Base-by-base conservation (phyloP, 2,329 filamentous ascomycete species). In the Cadophora malorum region DNA sequence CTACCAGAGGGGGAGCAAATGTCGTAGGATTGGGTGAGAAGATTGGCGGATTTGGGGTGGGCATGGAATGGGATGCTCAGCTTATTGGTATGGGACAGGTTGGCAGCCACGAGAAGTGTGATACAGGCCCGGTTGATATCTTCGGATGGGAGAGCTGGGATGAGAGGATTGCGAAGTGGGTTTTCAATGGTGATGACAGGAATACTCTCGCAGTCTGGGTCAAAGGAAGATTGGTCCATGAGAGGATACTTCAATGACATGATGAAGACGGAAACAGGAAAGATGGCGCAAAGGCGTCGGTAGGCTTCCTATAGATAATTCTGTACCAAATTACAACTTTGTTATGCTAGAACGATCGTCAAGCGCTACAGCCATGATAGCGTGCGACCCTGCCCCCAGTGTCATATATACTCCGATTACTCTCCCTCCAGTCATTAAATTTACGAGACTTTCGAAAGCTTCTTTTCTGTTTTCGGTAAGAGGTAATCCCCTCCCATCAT, bases 81-180 rank as follows among this genome's bases (percentile, higher is more conserved):
- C 83, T 97, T 74, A 84, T 99, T 65, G 82, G 85, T 10, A 79
- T 97, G 28, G 86, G 73, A 4, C 64, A 84, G 0, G 63, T 74
- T 4, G 86, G 72, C 3, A 65, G 84, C 0, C 61, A 74, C 3
- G 79, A 81, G 3, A 71, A 69, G 19, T 71, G 72, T 0, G 82
- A 84, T 3, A 80, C 81, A 1, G 89, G 90, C 0, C 88, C 90
- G 58, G 93, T 97, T 0, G 94, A 97, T 79, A 79, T 97, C 0
- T 99, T 97, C 82, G 94, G 94, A 0, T 93, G 90, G 87, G 95
- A 98, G 84, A 87, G 77, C n/a, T 96, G 92, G 93, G 88, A 91
- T 49, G 93, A 98, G 75, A 88, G 84, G 76, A 81, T 98, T 12
- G 92, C 93, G 63, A 99, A 99, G 83, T 99, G 96, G 96, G 83